phyloP scores from a whole-genome alignment of 2,329 filamentous ascomycete genomes.

The Elsinoe necatrix region DNA sequence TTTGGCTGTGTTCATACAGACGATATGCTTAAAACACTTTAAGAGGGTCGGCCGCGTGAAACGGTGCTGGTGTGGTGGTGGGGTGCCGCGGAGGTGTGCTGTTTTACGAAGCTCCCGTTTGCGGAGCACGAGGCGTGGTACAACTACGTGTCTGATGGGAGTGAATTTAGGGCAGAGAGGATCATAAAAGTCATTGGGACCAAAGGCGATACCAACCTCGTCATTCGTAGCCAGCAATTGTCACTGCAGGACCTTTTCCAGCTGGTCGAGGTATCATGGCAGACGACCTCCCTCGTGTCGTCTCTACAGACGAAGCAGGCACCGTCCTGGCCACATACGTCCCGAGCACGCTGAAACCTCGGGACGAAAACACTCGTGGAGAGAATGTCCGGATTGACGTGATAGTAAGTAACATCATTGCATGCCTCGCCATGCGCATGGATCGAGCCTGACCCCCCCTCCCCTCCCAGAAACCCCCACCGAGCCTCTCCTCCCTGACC shows the following conservation, averaged over 20 bases:
- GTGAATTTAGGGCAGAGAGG: not conserved
- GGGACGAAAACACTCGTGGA: slow-evolving; percentile 19
- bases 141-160: not conserved
- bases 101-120: not conserved
- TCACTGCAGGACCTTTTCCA: too few species aligned
- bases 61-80: slow-evolving; percentile 1
- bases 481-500: slow-evolving; percentile 15
- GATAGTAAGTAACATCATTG: too few species aligned
- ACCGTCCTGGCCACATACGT: slow-evolving; percentile 43
- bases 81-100: not conserved
- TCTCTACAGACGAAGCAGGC: slow-evolving; percentile 41
- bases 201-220: not conserved
- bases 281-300: not conserved
- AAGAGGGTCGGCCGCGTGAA: not conserved
- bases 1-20: not conserved
- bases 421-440: too few species aligned
- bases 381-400: slow-evolving; percentile 17
- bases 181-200: not conserved
- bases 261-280: not conserved
- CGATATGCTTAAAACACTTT: not conserved
- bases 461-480: slow-evolving; percentile 15
- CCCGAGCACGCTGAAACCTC: slow-evolving; percentile 26
- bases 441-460: too few species aligned
- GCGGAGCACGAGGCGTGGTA: not conserved
- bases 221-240: too few species aligned